Conservation (phyloP, 176 grass and related monocot species). For the Avena atlantica region DNA sequence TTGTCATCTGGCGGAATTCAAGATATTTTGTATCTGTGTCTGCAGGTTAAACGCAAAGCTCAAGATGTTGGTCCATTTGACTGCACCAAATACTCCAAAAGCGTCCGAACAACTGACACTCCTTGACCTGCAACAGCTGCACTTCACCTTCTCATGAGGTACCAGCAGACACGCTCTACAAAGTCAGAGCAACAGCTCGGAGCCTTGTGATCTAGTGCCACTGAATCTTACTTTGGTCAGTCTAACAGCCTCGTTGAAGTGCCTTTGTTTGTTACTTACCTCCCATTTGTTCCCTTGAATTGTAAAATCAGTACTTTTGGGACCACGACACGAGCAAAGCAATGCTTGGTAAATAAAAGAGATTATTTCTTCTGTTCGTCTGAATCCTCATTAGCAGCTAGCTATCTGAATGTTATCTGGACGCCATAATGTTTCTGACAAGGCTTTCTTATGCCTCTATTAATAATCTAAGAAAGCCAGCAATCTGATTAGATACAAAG, state of each 20-base stretch:
- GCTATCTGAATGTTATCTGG: no score
- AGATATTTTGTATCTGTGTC: not conserved
- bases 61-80: constrained; percentile 70
- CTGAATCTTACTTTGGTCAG: constrained; percentile 15
- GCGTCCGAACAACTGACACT: constrained; percentile 34
- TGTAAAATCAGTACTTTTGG: not conserved
- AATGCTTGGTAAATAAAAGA: constrained; percentile 34
- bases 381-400: not conserved
- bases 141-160: constrained; percentile 6
- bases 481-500: not conserved
- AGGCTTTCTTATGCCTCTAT: not conserved
- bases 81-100: constrained; percentile 80
- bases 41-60: constrained; percentile 78
- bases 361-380: not conserved
- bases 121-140: constrained; percentile 3
- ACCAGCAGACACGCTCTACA: constrained; percentile 17
- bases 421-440: not conserved
- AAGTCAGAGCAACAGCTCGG: constrained; percentile 22
- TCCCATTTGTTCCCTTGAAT: not conserved
- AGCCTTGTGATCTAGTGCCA: not conserved
- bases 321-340: constrained; percentile 17
- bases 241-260: constrained; percentile 19
- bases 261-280: constrained; percentile 4
- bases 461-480: not conserved
- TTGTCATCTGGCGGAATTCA: not conserved